Percentiles rank a stretch among this genome's conserved stretches.
phyloP scores from a whole-genome alignment of 345 rosid species.

The Kandelia obovata region DNA sequence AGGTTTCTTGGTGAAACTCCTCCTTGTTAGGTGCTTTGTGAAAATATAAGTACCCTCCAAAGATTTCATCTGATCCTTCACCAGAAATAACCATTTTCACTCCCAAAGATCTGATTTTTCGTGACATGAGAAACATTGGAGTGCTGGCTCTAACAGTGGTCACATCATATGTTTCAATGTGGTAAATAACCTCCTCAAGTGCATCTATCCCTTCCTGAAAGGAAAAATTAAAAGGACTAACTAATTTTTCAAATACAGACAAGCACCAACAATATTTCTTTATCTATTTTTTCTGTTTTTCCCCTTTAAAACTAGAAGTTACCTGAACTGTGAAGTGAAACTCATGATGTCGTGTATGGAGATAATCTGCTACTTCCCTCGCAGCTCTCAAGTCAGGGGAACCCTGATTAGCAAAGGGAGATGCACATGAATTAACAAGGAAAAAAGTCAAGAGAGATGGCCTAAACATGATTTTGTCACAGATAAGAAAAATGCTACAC shows the following conservation, averaged over 20 bases:
- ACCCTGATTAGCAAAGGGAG: conserved; percentile 40
- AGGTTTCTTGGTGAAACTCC: conserved; percentile 75
- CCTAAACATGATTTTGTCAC: not conserved
- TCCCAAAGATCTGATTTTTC: conserved; percentile 82
- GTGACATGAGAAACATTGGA: conserved; percentile 89
- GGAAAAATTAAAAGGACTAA: conserved; percentile 10
- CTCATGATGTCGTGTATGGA: conserved; percentile 75
- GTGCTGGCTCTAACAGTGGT: conserved; percentile 87
- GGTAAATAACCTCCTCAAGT: conserved; percentile 83
- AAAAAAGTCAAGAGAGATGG: not conserved
- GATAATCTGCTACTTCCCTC: conserved; percentile 77
- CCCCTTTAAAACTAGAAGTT: conserved; percentile 1
- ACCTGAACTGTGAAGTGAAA: conserved; percentile 79
- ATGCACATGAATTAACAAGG: not conserved
- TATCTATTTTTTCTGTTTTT: not conserved
- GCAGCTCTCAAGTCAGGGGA: conserved; percentile 79
- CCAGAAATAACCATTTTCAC: conserved; percentile 91
- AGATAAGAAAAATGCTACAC: not conserved
- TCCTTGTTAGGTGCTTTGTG: conserved; percentile 84
- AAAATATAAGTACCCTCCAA: conserved; percentile 84
- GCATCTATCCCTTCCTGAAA: conserved; percentile 84
- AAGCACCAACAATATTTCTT: not conserved
- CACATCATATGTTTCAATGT: conserved; percentile 79
- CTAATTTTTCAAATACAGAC: not conserved
- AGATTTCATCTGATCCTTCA: conserved; percentile 85